Percentiles rank a stretch among this genome's conserved stretches.
Evolutionary conservation across 2,329 filamentous ascomycete species (phyloP).

Genomic region (Diaporthe humulicola): DNA sequence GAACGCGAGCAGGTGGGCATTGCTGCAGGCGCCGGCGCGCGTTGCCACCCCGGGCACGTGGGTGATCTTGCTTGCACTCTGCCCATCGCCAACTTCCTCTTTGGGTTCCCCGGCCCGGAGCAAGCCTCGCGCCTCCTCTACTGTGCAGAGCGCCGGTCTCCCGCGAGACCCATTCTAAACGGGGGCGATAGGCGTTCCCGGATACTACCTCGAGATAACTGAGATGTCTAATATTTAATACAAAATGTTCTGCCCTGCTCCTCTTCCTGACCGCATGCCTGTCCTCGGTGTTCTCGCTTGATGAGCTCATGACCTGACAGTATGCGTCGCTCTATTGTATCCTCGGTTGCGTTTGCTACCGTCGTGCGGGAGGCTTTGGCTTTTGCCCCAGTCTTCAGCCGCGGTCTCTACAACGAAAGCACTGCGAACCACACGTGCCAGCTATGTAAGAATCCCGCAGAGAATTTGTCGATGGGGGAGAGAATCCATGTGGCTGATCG

Average conservation of each 20-base stretch:
- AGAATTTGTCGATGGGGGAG: background rate
- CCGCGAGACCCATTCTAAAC: conserved; percentile 7
- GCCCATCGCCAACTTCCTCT: conserved; percentile 24
- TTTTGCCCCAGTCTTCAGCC: conserved; percentile 27
- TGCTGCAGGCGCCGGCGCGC: conserved; percentile 2
- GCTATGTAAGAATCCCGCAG: conserved; percentile 52
- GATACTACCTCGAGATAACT: conserved; percentile 15
- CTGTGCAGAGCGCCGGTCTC: conserved; percentile 5
- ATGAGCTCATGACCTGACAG: conserved; percentile 11
- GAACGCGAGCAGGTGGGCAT: conserved; percentile 44
- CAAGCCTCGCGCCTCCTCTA: conserved; percentile 9
- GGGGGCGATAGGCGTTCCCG: conserved; percentile 27
- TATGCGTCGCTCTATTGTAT: conserved; percentile 47
- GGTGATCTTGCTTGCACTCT: background rate
- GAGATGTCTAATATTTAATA: background rate
- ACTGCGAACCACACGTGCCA: conserved; percentile 69
- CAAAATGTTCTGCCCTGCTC: background rate
- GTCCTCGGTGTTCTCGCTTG: background rate
- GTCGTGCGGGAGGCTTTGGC: conserved; percentile 50
- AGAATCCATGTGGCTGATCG: background rate
- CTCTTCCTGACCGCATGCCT: background rate
- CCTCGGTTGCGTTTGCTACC: conserved; percentile 43
- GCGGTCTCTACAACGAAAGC: conserved; percentile 59
- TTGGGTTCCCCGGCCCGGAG: conserved; percentile 5
- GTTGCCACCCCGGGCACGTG: conserved; percentile 10